These are phyloP conservation scores for Plasmodium adleri DNA, from an alignment of 169 alveolate species.

Conservation along the genomic window DNA sequence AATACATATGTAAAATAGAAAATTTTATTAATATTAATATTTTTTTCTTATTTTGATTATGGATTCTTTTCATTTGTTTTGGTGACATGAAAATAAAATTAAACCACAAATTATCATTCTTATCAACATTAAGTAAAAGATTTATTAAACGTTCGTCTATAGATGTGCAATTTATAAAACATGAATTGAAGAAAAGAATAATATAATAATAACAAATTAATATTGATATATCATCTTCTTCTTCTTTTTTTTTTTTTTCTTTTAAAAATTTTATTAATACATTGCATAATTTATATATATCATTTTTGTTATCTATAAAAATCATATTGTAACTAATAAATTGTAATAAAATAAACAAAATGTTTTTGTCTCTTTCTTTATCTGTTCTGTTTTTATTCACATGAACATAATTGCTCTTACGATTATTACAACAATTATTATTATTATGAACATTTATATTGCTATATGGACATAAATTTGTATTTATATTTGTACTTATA, in stretches of 20 bases:
- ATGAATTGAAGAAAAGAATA: constrained; percentile 55
- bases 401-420: no score
- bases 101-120: constrained; percentile 68
- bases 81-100: constrained; percentile 46
- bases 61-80: constrained; percentile 42
- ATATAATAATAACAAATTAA: constrained; percentile 24
- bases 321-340: constrained; percentile 41
- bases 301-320: constrained; percentile 66
- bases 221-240: constrained; percentile 5
- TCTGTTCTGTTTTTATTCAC: constrained; percentile 35
- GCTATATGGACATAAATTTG: no score
- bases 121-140: constrained; percentile 46
- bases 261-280: constrained; percentile 47
- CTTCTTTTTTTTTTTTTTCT: constrained; percentile 8
- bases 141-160: constrained; percentile 61
- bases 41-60: constrained; percentile 14
- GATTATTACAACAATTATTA: no score
- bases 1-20: constrained; percentile 66
- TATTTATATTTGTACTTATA: no score
- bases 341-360: constrained; percentile 48
- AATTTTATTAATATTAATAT: constrained; percentile 51
- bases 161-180: constrained; percentile 29
- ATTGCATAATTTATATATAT: constrained; percentile 44
- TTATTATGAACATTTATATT: no score
- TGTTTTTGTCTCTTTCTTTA: constrained; percentile 30